A percentile compares a stretch with the other conserved stretches of the same genome.
These are phyloP conservation scores for Aspergillus nanangensis DNA, from an alignment of 495 filamentous ascomycete species.

Conservation along the genomic window DNA sequence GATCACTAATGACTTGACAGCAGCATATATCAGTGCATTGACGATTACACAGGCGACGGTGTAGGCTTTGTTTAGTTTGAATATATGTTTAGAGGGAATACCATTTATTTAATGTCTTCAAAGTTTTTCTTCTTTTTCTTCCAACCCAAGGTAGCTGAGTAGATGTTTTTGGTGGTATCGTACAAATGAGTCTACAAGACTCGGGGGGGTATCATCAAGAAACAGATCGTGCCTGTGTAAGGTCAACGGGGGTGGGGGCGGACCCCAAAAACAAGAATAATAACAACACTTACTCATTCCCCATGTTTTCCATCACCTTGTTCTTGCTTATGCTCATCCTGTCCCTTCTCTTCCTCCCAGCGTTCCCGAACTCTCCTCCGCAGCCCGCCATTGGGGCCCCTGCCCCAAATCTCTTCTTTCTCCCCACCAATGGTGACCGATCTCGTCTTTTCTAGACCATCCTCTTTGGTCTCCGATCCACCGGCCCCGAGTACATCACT, in stretches of 20 bases:
- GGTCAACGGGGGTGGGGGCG: no score
- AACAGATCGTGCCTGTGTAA: no score
- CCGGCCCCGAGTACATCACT: constrained; percentile 25
- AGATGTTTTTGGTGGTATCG: background rate
- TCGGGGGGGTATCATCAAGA: no score
- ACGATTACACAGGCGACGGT: constrained; percentile 10
- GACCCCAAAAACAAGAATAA: no score
- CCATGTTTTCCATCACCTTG: background rate
- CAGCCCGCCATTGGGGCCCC: constrained; percentile 41
- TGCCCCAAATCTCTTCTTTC: constrained; percentile 42
- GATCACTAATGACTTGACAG: constrained; percentile 14
- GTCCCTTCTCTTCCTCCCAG: constrained; percentile 33
- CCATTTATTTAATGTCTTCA: constrained; percentile 3
- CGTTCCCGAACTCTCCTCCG: constrained; percentile 40
- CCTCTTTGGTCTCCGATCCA: background rate
- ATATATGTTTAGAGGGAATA: constrained; percentile 1
- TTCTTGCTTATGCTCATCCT: constrained; percentile 4
- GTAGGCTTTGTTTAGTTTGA: constrained; percentile 12
- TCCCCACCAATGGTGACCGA: constrained; percentile 10
- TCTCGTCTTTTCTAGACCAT: constrained; percentile 2
- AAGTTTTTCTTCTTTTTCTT: background rate
- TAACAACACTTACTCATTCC: background rate
- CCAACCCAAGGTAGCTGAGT: background rate
- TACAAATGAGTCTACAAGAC: constrained; percentile 2
- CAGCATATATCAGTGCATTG: constrained; percentile 6